These are phyloP conservation scores for Rhizodiscina lignyota DNA, from an alignment of 495 filamentous ascomycete species.

Conservation along the genomic window DNA sequence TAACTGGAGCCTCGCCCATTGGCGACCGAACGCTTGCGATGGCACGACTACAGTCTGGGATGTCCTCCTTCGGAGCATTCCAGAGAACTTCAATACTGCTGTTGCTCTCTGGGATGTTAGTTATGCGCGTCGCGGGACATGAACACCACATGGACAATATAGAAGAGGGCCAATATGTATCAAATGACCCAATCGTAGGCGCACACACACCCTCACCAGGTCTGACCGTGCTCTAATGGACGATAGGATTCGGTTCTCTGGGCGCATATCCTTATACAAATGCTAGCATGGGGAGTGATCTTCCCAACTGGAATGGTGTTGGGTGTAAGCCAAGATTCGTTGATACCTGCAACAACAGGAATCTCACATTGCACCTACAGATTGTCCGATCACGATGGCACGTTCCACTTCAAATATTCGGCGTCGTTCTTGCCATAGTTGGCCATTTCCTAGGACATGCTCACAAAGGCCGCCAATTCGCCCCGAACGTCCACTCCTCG, in stretches of 20 bases:
- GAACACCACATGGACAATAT: conserved; percentile 63
- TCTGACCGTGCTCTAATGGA: conserved; percentile 4
- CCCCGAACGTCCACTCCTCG: conserved; percentile 62
- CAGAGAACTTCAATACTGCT: no score
- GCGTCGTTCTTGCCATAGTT: conserved; percentile 55
- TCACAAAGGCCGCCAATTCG: conserved; percentile 80
- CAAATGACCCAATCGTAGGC: conserved; percentile 74
- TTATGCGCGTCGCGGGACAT: conserved; percentile 41
- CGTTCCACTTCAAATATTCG: conserved; percentile 71
- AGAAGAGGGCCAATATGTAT: conserved; percentile 56
- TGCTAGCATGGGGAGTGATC: conserved; percentile 69
- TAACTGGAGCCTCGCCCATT: no score
- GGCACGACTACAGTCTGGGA: no score
- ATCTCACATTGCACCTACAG: conserved; percentile 27
- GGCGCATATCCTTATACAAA: conserved; percentile 86
- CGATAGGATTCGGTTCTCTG: conserved; percentile 69
- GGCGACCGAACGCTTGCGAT: no score
- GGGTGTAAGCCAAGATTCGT: conserved; percentile 39
- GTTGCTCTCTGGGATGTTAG: no score
- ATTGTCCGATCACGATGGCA: conserved; percentile 87
- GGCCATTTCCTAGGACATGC: conserved; percentile 84
- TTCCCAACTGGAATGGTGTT: conserved; percentile 95
- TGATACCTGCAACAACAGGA: neutral
- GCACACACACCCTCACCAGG: neutral
- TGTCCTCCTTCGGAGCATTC: no score